Evolutionary conservation across 179 eudicot genomes (phyloP), one percentile per base, ranked within the genome.

Genomic region (Patellifolia procumbens): DNA sequence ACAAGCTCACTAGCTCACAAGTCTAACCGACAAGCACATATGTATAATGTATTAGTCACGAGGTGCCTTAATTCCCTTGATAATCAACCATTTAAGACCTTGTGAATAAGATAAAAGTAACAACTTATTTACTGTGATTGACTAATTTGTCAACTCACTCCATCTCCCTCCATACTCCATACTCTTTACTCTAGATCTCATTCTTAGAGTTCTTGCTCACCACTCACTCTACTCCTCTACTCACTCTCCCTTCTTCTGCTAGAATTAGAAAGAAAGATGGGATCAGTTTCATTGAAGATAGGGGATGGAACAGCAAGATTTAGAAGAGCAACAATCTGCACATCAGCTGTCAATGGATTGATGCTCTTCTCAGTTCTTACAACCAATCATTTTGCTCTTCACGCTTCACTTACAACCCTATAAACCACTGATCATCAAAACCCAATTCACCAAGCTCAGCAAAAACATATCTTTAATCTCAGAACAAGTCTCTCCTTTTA

Each of bases 241-340:
- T n/a, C n/a, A n/a, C n/a, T n/a, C n/a, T n/a, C n/a, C n/a, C n/a
- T n/a, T 45, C 35, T 60, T 49, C 55, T 64, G 12, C n/a, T n/a
- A 45, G 19, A 43, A 51, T n/a, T n/a, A n/a, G n/a, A 37, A 31
- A 77, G 45, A 79, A 45, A 78, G 49, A 92, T 95, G 99, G 97
- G 97, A 0, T 86, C 99, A 9, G 99, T 95, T 53, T 93, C 99
- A 34, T 83, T 95, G 39, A 95, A 95, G 70, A 91, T 95, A 11
- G 99, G 99, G 5, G 99, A 95, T 51, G 97, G 99, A 62, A 95
- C 99, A 0, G 99, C 99, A 28, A 91, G 97, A 87, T 95, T 95
- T 86, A 93, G 82, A 78, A 86, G 89, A 72, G 90, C 95, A 3
- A 79, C 97, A n/a, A 63, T 89, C 17, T 93, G 97, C 63, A 90